phyloP scores from a whole-genome alignment of 805 yeast species.

The Ogataea paradorogensis region DNA sequence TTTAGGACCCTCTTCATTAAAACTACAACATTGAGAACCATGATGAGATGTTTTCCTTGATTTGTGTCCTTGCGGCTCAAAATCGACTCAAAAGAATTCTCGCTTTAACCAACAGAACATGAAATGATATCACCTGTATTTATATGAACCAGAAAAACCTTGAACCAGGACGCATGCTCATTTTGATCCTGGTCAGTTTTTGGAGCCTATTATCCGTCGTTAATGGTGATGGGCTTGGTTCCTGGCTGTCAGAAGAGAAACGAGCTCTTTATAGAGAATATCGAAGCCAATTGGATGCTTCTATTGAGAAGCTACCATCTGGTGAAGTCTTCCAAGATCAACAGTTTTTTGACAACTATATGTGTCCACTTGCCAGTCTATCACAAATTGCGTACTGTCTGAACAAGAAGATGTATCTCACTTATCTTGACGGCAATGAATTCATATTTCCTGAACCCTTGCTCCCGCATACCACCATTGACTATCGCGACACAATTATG shows the following conservation, averaged over 20 bases:
- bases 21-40: not conserved
- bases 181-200: not conserved
- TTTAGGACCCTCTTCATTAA: too few species aligned
- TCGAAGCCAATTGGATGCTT: constrained; percentile 12
- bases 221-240: not conserved
- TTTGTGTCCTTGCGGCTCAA: not conserved
- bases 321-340: constrained; percentile 8
- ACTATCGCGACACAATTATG: constrained; percentile 9
- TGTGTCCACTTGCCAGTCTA: constrained; percentile 10
- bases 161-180: not conserved
- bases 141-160: too few species aligned
- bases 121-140: constrained; percentile 1
- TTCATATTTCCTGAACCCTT: constrained; percentile 16
- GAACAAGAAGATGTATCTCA: constrained; percentile 14
- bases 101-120: constrained; percentile 5
- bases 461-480: constrained; percentile 7
- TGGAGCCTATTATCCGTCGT: not conserved
- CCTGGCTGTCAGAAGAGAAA: not conserved
- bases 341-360: constrained; percentile 5
- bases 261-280: constrained; percentile 12
- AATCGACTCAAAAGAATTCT: not conserved
- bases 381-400: constrained; percentile 24
- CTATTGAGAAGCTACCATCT: constrained; percentile 11
- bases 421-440: constrained; percentile 2
- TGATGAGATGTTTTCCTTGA: not conserved